Conservation (phyloP, 192 early-diverging fungal genomes). For the Coemansia sp. region DNA sequence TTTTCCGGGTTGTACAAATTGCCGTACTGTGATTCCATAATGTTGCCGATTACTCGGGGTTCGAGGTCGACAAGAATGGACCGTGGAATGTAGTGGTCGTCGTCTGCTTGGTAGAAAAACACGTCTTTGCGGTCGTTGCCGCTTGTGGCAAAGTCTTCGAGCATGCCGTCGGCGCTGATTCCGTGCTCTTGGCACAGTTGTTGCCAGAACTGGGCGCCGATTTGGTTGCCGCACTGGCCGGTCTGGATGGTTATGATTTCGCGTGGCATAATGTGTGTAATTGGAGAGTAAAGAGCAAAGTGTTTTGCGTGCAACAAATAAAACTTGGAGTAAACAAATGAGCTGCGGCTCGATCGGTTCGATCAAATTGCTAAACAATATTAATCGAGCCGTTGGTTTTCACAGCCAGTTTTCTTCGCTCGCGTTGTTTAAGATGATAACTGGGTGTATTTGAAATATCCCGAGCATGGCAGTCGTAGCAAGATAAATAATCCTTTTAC, state of each 20-base stretch:
- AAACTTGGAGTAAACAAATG: background rate
- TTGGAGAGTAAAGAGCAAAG: background rate
- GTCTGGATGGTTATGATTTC: slow-evolving; percentile 97
- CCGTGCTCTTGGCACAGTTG: slow-evolving; percentile 94
- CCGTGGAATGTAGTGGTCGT: slow-evolving; percentile 97
- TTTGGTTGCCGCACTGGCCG: slow-evolving; percentile 98
- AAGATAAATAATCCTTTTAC: too few species aligned
- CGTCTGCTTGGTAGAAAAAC: slow-evolving; percentile 99
- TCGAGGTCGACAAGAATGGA: slow-evolving; percentile 91
- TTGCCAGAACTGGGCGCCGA: slow-evolving; percentile 94
- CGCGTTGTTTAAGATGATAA: too few species aligned
- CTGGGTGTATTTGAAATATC: too few species aligned
- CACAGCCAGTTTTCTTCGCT: too few species aligned
- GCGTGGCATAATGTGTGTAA: slow-evolving; percentile 66
- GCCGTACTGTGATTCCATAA: slow-evolving; percentile 80
- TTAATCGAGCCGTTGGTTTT: too few species aligned
- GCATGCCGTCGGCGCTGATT: slow-evolving; percentile 88
- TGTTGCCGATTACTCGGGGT: slow-evolving; percentile 91
- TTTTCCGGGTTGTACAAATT: slow-evolving; percentile 98
- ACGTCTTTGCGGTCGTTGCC: slow-evolving; percentile 95
- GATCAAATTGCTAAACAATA: background rate
- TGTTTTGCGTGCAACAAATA: background rate
- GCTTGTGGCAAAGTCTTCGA: slow-evolving; percentile 88
- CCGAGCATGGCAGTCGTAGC: too few species aligned
- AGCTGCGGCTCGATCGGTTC: background rate